Evolutionary conservation across 768 basidiomycete species (phyloP).

Genomic region (Trametes cinnabarina): DNA sequence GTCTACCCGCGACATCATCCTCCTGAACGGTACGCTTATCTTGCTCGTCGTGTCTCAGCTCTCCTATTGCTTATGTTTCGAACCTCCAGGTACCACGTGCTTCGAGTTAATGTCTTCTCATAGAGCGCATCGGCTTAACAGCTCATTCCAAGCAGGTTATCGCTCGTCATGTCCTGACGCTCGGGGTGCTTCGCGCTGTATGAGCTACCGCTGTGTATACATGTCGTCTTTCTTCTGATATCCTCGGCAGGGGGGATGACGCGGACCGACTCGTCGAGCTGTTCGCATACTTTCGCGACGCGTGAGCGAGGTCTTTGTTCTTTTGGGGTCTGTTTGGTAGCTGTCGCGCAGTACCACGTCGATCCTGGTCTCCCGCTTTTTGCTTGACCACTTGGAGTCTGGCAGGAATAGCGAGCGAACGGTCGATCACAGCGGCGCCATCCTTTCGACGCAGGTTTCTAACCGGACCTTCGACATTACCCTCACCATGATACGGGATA

Average conservation of each 20-base stretch:
- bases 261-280: background rate
- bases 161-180: background rate
- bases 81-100: background rate
- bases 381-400: background rate
- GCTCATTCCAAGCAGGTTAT: background rate
- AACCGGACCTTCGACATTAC: no score
- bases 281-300: background rate
- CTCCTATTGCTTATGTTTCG: no score
- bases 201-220: no score
- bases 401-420: background rate
- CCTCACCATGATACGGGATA: no score
- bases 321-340: background rate
- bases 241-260: background rate
- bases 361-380: conserved; percentile 1
- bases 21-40: background rate
- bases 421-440: background rate
- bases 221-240: background rate
- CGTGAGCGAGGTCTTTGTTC: background rate
- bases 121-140: no score
- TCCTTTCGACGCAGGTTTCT: background rate
- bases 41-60: background rate
- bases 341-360: background rate
- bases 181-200: background rate
- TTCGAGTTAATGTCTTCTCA: background rate
- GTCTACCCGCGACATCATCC: background rate